A percentile compares a stretch with the other conserved stretches of the same genome.
phyloP scores from a whole-genome alignment of 179 eudicot genomes.

The Heliamphora pulchella region DNA sequence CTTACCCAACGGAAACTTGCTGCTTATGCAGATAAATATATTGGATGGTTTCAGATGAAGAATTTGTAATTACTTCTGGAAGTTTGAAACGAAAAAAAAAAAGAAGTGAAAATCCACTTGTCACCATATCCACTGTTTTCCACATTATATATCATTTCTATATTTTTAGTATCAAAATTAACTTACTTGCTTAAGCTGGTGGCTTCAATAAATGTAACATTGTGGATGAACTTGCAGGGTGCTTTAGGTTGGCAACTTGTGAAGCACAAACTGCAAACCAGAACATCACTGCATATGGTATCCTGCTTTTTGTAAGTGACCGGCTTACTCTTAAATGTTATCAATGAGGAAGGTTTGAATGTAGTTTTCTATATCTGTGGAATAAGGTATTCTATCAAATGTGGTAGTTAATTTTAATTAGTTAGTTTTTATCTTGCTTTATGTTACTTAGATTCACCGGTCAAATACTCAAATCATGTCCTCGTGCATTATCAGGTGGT shows the following conservation, averaged over 20 bases:
- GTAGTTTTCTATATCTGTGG: neutral
- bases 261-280: conserved; percentile 49
- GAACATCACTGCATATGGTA: conserved; percentile 71
- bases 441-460: neutral
- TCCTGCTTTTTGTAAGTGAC: conserved; percentile 57
- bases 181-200: conserved; percentile 4
- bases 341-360: neutral
- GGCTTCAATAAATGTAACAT: neutral
- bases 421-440: neutral
- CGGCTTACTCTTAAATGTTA: neutral
- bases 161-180: neutral
- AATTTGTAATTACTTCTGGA: neutral
- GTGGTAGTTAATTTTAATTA: neutral
- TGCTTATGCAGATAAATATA: neutral
- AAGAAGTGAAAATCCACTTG: neutral
- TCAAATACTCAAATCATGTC: neutral
- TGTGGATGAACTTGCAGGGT: conserved; percentile 39
- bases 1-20: neutral
- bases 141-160: neutral
- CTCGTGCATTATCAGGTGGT: neutral
- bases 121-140: neutral
- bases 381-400: neutral
- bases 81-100: neutral
- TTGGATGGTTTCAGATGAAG: neutral
- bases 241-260: conserved; percentile 62